phyloP scores from a whole-genome alignment of 805 yeast genomes.

The Yamadazyma insecticola region DNA sequence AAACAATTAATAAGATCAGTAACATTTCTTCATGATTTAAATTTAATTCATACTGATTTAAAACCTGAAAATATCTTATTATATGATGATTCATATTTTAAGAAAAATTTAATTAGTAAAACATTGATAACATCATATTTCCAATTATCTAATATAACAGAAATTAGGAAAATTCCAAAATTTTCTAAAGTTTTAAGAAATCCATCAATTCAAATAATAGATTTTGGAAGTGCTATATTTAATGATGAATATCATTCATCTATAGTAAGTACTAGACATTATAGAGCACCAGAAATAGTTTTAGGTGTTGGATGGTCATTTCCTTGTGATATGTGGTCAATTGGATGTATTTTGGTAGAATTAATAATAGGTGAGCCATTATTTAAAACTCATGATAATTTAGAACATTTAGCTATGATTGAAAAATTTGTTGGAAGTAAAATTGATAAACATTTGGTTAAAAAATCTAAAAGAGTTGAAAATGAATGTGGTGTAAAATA shows the following conservation, averaged over 20 bases:
- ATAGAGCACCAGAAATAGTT: slow-evolving; percentile 95
- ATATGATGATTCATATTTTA: slow-evolving; percentile 45
- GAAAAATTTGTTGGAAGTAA: slow-evolving; percentile 64
- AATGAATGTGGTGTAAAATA: slow-evolving; percentile 39
- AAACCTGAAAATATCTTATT: slow-evolving; percentile 92
- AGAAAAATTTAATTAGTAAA: slow-evolving; percentile 30
- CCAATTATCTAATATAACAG: slow-evolving; percentile 15
- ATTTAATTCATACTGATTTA: slow-evolving; percentile 89
- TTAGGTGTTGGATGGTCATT: slow-evolving; percentile 95
- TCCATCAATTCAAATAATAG: slow-evolving; percentile 85
- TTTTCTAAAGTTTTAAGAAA: slow-evolving; percentile 53
- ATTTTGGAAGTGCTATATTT: slow-evolving; percentile 96
- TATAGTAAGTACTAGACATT: slow-evolving; percentile 91
- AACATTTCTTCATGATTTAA: slow-evolving; percentile 84
- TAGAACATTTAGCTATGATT: slow-evolving; percentile 94
- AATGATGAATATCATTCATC: slow-evolving; percentile 90
- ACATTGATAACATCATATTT: slow-evolving; percentile 32
- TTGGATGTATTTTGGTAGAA: slow-evolving; percentile 91
- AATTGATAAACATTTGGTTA: slow-evolving; percentile 43
- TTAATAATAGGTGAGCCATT: slow-evolving; percentile 90
- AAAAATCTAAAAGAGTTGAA: slow-evolving; percentile 25
- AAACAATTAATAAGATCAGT: slow-evolving; percentile 82
- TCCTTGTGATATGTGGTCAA: slow-evolving; percentile 96
- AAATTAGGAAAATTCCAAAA: slow-evolving; percentile 24
- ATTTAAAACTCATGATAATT: slow-evolving; percentile 90